Percentiles rank a stretch among this genome's conserved stretches.
Conservation (phyloP, 768 basidiomycete species). For the Panellus pusillus region DNA sequence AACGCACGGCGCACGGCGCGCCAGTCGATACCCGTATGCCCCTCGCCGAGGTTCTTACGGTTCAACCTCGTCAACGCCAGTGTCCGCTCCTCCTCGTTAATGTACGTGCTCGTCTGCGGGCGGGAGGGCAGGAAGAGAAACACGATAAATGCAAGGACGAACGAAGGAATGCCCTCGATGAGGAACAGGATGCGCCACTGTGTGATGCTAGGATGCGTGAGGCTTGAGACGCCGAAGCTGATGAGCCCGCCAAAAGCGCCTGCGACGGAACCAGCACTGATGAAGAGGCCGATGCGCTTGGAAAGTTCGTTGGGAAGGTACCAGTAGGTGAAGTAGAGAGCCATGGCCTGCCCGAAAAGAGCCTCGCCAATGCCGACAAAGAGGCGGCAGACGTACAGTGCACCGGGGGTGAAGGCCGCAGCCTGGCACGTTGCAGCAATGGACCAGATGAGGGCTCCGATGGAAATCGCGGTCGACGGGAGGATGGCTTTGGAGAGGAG, state of each 20-base stretch:
- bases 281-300: slow-evolving; percentile 17
- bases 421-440: slow-evolving; percentile 17
- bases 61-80: slow-evolving; percentile 9
- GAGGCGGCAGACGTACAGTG: slow-evolving; percentile 13
- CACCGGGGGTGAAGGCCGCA: slow-evolving; percentile 9
- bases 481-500: slow-evolving; percentile 15
- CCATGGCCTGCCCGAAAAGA: slow-evolving; percentile 14
- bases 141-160: slow-evolving; percentile 11
- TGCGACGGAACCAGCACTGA: slow-evolving; percentile 13
- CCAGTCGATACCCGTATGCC: slow-evolving; percentile 15
- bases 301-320: slow-evolving; percentile 16
- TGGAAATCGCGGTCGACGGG: slow-evolving; percentile 15
- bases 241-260: slow-evolving; percentile 19
- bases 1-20: slow-evolving; percentile 2
- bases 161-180: slow-evolving; percentile 15
- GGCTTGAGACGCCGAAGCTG: slow-evolving; percentile 4
- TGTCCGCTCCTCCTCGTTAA: slow-evolving; percentile 9
- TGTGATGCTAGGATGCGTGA: neutral
- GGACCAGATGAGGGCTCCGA: slow-evolving; percentile 16
- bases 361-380: slow-evolving; percentile 18
- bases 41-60: slow-evolving; percentile 12
- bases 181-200: slow-evolving; percentile 13
- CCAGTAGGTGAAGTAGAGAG: slow-evolving; percentile 16
- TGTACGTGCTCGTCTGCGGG: slow-evolving; percentile 5
- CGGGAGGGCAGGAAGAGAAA: slow-evolving; percentile 18